Conservation (phyloP, 1,284 basidiomycete genomes). For the Fomitiporia mediterranea region DNA sequence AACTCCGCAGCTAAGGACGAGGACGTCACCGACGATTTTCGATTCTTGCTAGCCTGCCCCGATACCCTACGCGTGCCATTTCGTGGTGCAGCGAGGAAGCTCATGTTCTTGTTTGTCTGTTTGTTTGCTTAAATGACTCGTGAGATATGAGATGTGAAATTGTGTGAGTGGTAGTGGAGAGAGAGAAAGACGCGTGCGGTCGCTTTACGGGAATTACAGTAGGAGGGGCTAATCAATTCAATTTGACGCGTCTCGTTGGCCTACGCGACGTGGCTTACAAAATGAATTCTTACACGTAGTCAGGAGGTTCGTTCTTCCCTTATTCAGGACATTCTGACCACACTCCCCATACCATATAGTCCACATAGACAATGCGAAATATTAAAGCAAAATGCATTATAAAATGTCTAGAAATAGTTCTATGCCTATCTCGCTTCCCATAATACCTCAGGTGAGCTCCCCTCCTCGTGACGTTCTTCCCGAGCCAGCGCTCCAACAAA, state of each 20-base stretch:
- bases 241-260: constrained; percentile 4
- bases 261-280: constrained; percentile 19
- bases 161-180: too few relatives aligned
- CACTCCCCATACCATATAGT: too few relatives aligned
- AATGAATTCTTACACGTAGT: too few relatives aligned
- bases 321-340: not conserved
- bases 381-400: not conserved
- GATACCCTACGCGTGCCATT: constrained; percentile 3
- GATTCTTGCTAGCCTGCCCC: constrained; percentile 1
- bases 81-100: constrained; percentile 4
- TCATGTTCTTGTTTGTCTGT: constrained; percentile 3
- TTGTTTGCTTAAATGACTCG: constrained; percentile 3
- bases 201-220: not conserved
- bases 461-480: not conserved
- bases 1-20: constrained; percentile 8
- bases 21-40: constrained; percentile 10
- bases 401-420: not conserved
- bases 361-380: too few relatives aligned
- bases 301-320: not conserved
- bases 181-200: not conserved
- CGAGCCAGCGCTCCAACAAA: constrained; percentile 44
- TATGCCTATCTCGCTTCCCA: constrained; percentile 17
- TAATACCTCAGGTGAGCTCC: constrained; percentile 9
- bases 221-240: not conserved
- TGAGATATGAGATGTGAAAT: not conserved